These are phyloP conservation scores for Artemisia argyi DNA, from an alignment of 129 eudicot genomes.

Conservation along the genomic window DNA sequence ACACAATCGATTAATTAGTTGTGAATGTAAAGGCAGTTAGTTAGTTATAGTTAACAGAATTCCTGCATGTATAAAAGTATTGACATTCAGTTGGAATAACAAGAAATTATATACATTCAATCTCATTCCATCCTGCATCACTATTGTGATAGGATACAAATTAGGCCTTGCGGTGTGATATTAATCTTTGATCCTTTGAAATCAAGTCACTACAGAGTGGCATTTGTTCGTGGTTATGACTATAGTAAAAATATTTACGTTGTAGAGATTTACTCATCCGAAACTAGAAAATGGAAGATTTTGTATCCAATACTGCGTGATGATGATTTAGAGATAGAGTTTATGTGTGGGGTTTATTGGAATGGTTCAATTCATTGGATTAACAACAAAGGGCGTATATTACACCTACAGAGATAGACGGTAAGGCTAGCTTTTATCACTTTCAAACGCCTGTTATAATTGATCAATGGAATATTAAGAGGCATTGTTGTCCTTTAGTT, in stretches of 20 bases:
- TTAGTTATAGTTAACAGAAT: too few relatives aligned
- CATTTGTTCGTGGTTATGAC: conserved; percentile 24
- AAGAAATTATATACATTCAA: too few relatives aligned
- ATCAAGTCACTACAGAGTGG: conserved; percentile 25
- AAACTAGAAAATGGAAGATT: conserved; percentile 31
- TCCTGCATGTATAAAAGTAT: too few relatives aligned
- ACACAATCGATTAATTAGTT: too few relatives aligned
- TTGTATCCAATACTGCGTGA: conserved; percentile 18
- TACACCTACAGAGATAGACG: conserved; percentile 32
- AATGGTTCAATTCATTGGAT: conserved; percentile 49
- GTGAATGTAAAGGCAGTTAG: too few relatives aligned
- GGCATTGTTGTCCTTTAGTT: conserved; percentile 38
- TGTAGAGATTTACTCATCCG: conserved; percentile 44
- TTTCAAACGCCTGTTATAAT: conserved; percentile 26
- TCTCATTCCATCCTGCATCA: not conserved
- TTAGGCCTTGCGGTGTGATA: conserved; percentile 30
- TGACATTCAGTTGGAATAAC: too few relatives aligned
- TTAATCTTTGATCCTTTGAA: conserved; percentile 52
- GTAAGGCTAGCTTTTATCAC: conserved; percentile 23
- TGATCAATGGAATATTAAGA: conserved; percentile 18
- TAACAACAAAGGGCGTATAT: conserved; percentile 24
- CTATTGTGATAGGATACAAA: conserved; percentile 12
- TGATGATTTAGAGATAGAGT: conserved; percentile 24
- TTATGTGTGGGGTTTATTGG: conserved; percentile 49
- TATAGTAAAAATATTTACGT: conserved; percentile 16